Evolutionary conservation across 2,329 filamentous ascomycete genomes (phyloP).

Genomic region (Dothiorella sarmentorum): DNA sequence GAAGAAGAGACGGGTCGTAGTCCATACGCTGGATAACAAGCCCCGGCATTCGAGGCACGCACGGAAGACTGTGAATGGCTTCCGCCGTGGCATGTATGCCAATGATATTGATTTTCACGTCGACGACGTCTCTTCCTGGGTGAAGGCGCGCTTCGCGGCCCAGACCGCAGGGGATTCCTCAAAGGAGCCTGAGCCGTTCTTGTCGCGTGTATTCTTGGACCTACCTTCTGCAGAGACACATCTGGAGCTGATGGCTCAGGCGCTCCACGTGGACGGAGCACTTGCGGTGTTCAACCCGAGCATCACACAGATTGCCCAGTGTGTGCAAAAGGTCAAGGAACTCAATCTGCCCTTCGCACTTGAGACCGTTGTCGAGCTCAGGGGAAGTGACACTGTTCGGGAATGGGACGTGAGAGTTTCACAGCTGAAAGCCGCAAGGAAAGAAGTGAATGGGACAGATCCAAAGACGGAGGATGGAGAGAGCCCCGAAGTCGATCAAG

Average conservation of each 20-base stretch:
- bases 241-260: constrained; percentile 50
- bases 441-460: constrained; percentile 20
- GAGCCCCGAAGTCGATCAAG: constrained; percentile 14
- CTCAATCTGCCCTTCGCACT: constrained; percentile 55
- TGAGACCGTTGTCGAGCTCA: constrained; percentile 60
- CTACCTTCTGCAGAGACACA: constrained; percentile 61
- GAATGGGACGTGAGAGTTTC: constrained; percentile 60
- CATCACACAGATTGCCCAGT: constrained; percentile 72
- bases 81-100: constrained; percentile 67
- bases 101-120: constrained; percentile 71
- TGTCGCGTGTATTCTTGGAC: constrained; percentile 70
- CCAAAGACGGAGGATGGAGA: constrained; percentile 22
- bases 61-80: constrained; percentile 61
- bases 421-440: constrained; percentile 21
- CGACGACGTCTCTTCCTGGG: constrained; percentile 62
- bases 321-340: constrained; percentile 53
- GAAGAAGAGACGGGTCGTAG: constrained; percentile 58
- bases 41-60: constrained; percentile 62
- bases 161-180: neutral
- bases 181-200: constrained; percentile 48
- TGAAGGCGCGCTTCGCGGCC: constrained; percentile 37
- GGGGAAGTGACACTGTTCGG: constrained; percentile 51
- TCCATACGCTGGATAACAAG: constrained; percentile 71
- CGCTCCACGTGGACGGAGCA: constrained; percentile 61
- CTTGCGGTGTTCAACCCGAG: constrained; percentile 72